Evolutionary conservation across 1,284 basidiomycete genomes (phyloP).

Genomic region (Crucibulum parvulum): DNA sequence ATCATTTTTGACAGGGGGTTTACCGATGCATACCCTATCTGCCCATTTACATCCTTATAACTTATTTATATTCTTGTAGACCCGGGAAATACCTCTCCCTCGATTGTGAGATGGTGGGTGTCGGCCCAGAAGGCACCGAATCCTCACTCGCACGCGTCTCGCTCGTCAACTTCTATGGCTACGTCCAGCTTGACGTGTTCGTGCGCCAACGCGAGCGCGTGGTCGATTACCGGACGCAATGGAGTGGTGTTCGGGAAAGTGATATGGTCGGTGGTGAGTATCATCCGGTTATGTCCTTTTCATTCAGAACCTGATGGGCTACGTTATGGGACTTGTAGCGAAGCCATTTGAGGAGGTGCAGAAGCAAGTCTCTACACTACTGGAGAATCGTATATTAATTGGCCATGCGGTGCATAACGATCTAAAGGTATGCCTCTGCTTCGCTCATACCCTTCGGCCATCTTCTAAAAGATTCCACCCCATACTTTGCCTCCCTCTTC

Average conservation of each 20-base stretch:
- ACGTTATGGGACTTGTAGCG: conserved; percentile 47
- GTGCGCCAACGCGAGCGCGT: conserved; percentile 90
- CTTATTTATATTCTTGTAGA: conserved; percentile 39
- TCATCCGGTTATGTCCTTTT: not conserved
- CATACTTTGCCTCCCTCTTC: not conserved
- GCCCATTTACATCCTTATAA: too few relatives aligned
- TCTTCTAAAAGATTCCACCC: not conserved
- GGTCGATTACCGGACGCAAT: conserved; percentile 93
- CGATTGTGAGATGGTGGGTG: conserved; percentile 99
- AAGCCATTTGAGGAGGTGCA: conserved; percentile 86
- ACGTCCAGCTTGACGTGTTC: conserved; percentile 83
- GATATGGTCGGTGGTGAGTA: conserved; percentile 77
- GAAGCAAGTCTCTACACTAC: conserved; percentile 77
- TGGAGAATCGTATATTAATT: conserved; percentile 87
- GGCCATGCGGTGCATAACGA: conserved; percentile 97
- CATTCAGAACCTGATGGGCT: not conserved
- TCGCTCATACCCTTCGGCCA: not conserved
- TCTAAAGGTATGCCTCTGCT: conserved; percentile 63
- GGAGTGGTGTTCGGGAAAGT: conserved; percentile 82
- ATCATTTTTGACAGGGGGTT: too few relatives aligned
- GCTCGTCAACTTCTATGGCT: conserved; percentile 91
- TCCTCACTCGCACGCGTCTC: conserved; percentile 91
- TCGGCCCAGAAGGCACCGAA: conserved; percentile 83
- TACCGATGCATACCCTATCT: too few relatives aligned
- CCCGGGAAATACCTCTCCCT: conserved; percentile 85